Percentiles rank a stretch among this genome's conserved stretches.
phyloP scores from a whole-genome alignment of 2,329 filamentous ascomycete genomes.

The Penicillium sp. region DNA sequence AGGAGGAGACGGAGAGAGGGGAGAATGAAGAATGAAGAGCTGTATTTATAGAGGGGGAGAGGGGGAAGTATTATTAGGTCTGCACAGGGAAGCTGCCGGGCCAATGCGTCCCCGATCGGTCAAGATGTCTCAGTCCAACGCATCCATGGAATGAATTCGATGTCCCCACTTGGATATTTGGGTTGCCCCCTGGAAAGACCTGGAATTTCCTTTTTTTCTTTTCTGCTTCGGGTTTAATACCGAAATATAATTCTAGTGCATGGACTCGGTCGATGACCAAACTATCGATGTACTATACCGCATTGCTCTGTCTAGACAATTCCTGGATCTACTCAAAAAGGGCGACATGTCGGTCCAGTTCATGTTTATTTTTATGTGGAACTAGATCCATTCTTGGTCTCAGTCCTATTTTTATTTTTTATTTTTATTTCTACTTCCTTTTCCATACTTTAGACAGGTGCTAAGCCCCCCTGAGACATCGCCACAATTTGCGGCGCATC shows the following conservation, averaged over 20 bases:
- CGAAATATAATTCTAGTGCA: no score
- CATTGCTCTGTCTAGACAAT: no score
- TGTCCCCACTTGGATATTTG: no score
- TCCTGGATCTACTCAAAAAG: not conserved
- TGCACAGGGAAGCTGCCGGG: constrained; percentile 10
- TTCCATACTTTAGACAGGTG: constrained; percentile 7
- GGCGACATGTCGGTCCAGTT: not conserved
- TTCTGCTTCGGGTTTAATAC: no score
- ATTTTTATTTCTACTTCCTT: not conserved
- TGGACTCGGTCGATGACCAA: no score
- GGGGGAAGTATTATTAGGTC: constrained; percentile 19
- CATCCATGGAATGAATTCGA: constrained; percentile 3
- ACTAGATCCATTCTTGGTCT: not conserved
- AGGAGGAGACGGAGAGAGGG: constrained; percentile 1
- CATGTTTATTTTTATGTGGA: not conserved
- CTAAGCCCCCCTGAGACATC: not conserved
- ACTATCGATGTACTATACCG: no score
- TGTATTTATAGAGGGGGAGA: constrained; percentile 24
- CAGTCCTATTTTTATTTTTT: not conserved
- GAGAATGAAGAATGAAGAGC: constrained; percentile 3
- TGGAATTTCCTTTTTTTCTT: no score
- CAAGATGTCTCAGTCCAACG: constrained; percentile 14
- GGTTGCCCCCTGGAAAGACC: no score
- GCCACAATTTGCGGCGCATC: not conserved
- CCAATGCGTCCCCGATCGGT: constrained; percentile 6